Evolutionary conservation across 352 stramenopile species (phyloP).

Genomic region (Chrysophaeum taylorii): DNA sequence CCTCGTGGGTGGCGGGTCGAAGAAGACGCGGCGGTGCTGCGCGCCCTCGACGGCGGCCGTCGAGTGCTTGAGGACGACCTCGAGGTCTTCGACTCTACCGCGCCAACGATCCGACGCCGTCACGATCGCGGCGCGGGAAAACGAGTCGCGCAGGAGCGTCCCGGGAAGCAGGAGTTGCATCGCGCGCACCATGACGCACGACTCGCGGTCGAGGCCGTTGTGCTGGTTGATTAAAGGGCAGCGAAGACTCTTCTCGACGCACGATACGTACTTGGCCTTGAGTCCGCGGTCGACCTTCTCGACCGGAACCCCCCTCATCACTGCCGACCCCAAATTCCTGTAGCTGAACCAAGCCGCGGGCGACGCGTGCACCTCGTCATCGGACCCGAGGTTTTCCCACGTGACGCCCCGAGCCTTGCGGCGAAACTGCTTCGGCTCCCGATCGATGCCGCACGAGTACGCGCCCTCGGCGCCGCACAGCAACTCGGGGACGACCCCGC

Average conservation of each 20-base stretch:
- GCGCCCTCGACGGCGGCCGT: too few relatives aligned
- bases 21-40: too few relatives aligned
- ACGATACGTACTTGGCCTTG: too few relatives aligned
- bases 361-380: background rate
- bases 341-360: background rate
- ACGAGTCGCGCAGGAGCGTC: background rate
- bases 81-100: background rate
- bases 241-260: too few relatives aligned
- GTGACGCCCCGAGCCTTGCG: too few relatives aligned
- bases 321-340: too few relatives aligned
- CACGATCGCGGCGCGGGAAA: background rate
- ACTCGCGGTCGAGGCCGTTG: background rate
- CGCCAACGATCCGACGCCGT: background rate
- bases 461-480: background rate
- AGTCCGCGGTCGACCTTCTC: too few relatives aligned
- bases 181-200: background rate
- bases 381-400: background rate
- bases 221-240: too few relatives aligned
- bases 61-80: background rate
- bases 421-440: too few relatives aligned
- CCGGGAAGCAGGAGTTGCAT: too few relatives aligned
- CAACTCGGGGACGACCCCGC: background rate
- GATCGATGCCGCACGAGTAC: background rate
- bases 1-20: too few relatives aligned
- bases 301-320: too few relatives aligned